Evolutionary conservation across 2,329 filamentous ascomycete genomes (phyloP).

Genomic region (Berkeleyomyces basicola): DNA sequence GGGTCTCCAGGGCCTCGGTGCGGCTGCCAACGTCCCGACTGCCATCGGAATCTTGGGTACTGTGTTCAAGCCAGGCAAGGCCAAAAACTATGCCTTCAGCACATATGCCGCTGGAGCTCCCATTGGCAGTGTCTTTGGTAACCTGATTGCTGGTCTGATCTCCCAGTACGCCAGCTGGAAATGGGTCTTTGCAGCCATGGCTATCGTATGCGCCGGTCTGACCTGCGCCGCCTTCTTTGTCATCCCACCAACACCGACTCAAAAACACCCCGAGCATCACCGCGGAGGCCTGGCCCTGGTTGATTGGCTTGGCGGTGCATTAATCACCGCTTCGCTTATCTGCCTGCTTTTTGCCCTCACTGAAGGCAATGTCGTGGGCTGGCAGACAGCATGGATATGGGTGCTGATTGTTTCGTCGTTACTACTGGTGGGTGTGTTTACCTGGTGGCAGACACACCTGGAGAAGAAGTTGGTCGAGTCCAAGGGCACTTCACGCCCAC

Average conservation of each 20-base stretch:
- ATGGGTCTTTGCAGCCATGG: slow-evolving; percentile 50
- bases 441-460: slow-evolving; percentile 43
- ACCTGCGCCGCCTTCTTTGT: slow-evolving; percentile 40
- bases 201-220: slow-evolving; percentile 40
- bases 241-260: slow-evolving; percentile 35
- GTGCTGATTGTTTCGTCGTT: slow-evolving; percentile 41
- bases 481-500: slow-evolving; percentile 16
- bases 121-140: slow-evolving; percentile 47
- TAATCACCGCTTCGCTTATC: slow-evolving; percentile 46
- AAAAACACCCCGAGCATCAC: background rate
- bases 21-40: slow-evolving; percentile 53
- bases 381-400: slow-evolving; percentile 45
- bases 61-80: slow-evolving; percentile 48
- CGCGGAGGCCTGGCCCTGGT: slow-evolving; percentile 8
- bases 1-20: slow-evolving; percentile 49
- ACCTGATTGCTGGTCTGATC: slow-evolving; percentile 46
- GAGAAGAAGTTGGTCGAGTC: slow-evolving; percentile 27
- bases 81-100: slow-evolving; percentile 55
- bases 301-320: slow-evolving; percentile 49
- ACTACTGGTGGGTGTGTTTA: slow-evolving; percentile 38
- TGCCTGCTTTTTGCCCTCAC: slow-evolving; percentile 50
- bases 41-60: slow-evolving; percentile 54
- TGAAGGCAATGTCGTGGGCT: slow-evolving; percentile 53
- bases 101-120: slow-evolving; percentile 49
- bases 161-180: slow-evolving; percentile 46